Evolutionary conservation across 2,329 filamentous ascomycete species (phyloP).

Genomic region (Aureobasidium sp.): DNA sequence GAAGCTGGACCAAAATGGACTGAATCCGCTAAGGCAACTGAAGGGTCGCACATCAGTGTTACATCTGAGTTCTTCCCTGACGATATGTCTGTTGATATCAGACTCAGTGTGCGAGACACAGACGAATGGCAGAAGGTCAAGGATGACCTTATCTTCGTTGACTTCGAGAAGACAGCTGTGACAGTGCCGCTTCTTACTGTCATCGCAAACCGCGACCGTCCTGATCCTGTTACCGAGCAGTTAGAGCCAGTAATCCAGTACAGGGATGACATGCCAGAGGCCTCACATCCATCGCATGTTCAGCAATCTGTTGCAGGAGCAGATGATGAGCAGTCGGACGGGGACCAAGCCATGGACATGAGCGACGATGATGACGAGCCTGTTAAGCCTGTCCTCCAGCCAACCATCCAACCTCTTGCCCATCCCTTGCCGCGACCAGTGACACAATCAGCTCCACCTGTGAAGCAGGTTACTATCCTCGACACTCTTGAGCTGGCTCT

Average conservation of each 20-base stretch:
- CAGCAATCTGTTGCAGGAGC: conserved; percentile 19
- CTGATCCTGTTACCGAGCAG: conserved; percentile 21
- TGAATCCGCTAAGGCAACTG: conserved; percentile 27
- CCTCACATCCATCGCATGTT: background rate
- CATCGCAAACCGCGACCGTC: conserved; percentile 30
- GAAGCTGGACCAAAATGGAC: conserved; percentile 36
- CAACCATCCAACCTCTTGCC: background rate
- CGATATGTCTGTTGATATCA: conserved; percentile 34
- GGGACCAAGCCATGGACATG: conserved; percentile 16
- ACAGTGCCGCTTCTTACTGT: conserved; percentile 36
- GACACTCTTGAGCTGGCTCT: conserved; percentile 26
- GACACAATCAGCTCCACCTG: background rate
- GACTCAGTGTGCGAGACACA: conserved; percentile 40
- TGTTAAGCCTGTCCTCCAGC: background rate
- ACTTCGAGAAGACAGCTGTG: conserved; percentile 34
- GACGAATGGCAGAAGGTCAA: conserved; percentile 41
- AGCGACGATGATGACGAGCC: conserved; percentile 12
- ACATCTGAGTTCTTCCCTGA: conserved; percentile 39
- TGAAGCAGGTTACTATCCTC: conserved; percentile 14
- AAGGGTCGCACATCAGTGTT: conserved; percentile 36
- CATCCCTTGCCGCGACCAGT: background rate
- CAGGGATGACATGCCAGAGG: background rate
- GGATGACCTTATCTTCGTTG: conserved; percentile 41
- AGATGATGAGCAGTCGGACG: conserved; percentile 18
- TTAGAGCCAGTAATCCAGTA: background rate